These are phyloP conservation scores for Phytophthora fragariaefolia DNA, from an alignment of 352 stramenopile species.

Conservation along the genomic window DNA sequence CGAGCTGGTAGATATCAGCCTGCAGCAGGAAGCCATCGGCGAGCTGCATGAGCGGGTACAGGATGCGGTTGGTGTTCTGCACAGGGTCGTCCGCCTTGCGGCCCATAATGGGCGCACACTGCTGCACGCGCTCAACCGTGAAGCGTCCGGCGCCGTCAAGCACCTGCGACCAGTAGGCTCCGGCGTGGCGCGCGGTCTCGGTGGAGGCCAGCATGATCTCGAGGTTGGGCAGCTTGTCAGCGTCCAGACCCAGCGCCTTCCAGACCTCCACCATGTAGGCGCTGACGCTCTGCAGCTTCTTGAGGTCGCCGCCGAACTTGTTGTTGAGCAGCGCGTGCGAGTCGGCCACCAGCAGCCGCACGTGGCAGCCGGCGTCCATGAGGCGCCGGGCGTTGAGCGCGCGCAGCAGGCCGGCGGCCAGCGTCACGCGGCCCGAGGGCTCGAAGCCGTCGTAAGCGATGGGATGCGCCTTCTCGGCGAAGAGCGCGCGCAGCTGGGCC, in stretches of 20 bases:
- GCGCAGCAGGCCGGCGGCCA: constrained; percentile 95
- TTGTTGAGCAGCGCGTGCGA: constrained; percentile 99
- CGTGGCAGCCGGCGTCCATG: constrained; percentile 92
- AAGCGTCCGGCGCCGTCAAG: constrained; percentile 92
- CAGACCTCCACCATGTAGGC: constrained; percentile 99
- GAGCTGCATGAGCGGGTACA: constrained; percentile 99
- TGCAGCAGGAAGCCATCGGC: constrained; percentile 99
- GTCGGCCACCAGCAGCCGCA: constrained; percentile 99
- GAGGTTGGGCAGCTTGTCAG: constrained; percentile 89
- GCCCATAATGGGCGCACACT: constrained; percentile 99
- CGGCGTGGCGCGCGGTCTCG: constrained; percentile 90
- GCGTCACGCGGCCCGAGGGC: constrained; percentile 98
- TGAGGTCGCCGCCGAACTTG: constrained; percentile 98
- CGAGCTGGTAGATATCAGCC: constrained; percentile 99
- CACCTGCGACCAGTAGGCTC: constrained; percentile 94
- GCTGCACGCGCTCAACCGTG: constrained; percentile 94
- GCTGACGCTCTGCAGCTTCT: constrained; percentile 95
- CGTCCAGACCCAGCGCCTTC: constrained; percentile 98
- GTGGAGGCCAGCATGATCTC: constrained; percentile 98
- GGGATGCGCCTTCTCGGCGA: constrained; percentile 85
- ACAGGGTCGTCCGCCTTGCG: constrained; percentile 82
- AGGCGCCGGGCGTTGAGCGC: constrained; percentile 95
- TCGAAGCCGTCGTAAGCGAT: constrained; percentile 99
- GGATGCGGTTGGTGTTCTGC: constrained; percentile 93
- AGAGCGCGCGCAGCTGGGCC: constrained; percentile 78